Base-by-base conservation (phyloP, 352 stramenopile genomes). In the Globisporangium barbulae region DNA sequence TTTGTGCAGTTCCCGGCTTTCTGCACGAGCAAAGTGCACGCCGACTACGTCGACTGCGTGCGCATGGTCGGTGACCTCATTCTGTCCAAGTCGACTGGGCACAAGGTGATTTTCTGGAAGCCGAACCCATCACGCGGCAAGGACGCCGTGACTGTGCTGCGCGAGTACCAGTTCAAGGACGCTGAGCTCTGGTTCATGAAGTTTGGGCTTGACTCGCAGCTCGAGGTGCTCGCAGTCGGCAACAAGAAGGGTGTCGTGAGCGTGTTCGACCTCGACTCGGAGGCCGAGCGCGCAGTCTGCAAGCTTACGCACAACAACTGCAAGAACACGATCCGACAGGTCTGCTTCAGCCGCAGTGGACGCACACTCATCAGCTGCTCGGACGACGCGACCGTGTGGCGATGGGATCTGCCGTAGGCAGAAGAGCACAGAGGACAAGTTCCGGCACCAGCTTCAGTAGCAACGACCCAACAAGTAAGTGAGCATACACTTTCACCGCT, bases 41-140 rank as follows among this genome's bases (percentile, higher is more conserved):
- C 78, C 1, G 84, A 97, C 71, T 96, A 96, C 67, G 85, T 95
- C 21, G 86, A 98, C 74, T 98, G 89, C 68, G 84, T 93, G 58
- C 84, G 84, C 13, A 81, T 91, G 66, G 79, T 91, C 35, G 84
- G 83, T 30, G 82, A 93, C 59, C 70, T 93, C 53, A 83, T 93
- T 45, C 64, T 93, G 53, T 91, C 81, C 59, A 93, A 93, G 66
- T 91, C 80, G 0, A 97, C 88, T 28, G 83, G 82, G 61, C 94
- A 97, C 73, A 89, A 85, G 48, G 82, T 98, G 25, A 78, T 97
- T 13, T 85, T 98, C 31, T 98, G 95, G 95, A 94, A 93, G 53
- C 94, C 94, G 15, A 88, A 94, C 64, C 81, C 83, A 37, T 91
- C 81, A 52, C 81, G 80, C 63, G 83, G 85, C 64, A 90, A 91